Conservation (phyloP, 176 grass and related monocot genomes). For the Sorghum bicolor region DNA sequence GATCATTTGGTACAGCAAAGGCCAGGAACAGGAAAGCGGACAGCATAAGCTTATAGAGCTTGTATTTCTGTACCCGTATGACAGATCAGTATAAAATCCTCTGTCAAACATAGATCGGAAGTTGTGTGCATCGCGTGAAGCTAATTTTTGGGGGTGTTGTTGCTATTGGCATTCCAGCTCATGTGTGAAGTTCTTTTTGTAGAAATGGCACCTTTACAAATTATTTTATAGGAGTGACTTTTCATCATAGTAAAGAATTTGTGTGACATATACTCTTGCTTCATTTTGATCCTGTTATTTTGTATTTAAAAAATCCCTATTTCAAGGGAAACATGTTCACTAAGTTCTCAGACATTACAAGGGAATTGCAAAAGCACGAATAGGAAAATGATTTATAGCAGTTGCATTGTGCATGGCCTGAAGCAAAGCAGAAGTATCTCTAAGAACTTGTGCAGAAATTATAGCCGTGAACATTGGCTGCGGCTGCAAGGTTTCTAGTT, state of each 20-base stretch:
- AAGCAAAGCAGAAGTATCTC: not conserved
- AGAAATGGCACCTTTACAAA: constrained; percentile 60
- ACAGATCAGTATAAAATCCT: constrained; percentile 43
- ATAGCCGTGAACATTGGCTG: too few relatives aligned
- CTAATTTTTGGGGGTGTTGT: constrained; percentile 51
- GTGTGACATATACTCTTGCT: constrained; percentile 25
- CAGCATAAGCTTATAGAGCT: constrained; percentile 38
- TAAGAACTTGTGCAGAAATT: not conserved
- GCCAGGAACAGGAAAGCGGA: constrained; percentile 33
- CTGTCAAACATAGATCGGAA: constrained; percentile 45
- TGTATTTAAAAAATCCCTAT: not conserved
- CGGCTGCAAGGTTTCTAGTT: too few relatives aligned
- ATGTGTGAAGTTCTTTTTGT: constrained; percentile 79
- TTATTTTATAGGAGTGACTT: constrained; percentile 62
- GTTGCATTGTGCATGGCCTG: not conserved
- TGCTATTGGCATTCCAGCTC: constrained; percentile 49
- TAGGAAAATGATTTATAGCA: not conserved
- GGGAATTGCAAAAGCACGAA: not conserved
- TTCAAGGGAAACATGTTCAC: constrained; percentile 12
- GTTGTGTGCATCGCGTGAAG: constrained; percentile 65
- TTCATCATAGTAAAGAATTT: constrained; percentile 36
- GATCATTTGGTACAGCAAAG: constrained; percentile 47
- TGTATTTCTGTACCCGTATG: constrained; percentile 44
- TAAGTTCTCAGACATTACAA: constrained; percentile 18
- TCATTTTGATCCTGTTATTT: not conserved